These are phyloP conservation scores for Trametopsis cervina DNA, from an alignment of 768 basidiomycete genomes.

Conservation along the genomic window DNA sequence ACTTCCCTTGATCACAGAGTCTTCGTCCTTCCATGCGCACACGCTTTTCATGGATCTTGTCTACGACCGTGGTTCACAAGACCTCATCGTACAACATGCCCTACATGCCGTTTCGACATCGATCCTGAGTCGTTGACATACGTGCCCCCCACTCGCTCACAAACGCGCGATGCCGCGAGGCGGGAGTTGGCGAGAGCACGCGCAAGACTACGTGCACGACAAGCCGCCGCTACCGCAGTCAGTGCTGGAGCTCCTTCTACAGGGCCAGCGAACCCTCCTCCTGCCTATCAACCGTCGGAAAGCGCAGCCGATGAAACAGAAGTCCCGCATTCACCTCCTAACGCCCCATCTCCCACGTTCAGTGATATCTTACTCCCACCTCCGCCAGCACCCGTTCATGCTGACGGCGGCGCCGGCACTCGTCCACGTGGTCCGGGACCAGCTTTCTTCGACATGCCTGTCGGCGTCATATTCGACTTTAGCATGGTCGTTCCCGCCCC, in stretches of 20 bases:
- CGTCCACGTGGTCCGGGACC: background rate
- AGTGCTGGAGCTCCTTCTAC: background rate
- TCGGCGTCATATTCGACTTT: conserved; percentile 16
- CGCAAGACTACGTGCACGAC: background rate
- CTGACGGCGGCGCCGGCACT: background rate
- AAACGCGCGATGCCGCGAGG: background rate
- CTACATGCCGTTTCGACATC: conserved; percentile 77
- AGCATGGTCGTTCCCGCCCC: conserved; percentile 18
- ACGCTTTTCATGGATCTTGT: conserved; percentile 76
- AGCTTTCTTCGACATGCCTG: background rate
- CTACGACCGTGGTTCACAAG: conserved; percentile 79
- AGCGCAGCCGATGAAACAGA: background rate
- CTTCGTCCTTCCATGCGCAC: conserved; percentile 70
- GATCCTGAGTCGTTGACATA: conserved; percentile 72
- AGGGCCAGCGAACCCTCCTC: background rate
- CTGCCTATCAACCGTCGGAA: background rate
- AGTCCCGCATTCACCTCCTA: background rate
- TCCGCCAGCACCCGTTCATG: background rate
- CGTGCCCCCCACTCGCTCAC: conserved; percentile 5
- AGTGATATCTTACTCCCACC: background rate
- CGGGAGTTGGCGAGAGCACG: background rate
- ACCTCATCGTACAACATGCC: conserved; percentile 74
- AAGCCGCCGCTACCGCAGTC: background rate
- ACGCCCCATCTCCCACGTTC: background rate
- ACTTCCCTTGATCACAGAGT: conserved; percentile 32